phyloP scores from a whole-genome alignment of 306 rosid species.

The Corylus americana region DNA sequence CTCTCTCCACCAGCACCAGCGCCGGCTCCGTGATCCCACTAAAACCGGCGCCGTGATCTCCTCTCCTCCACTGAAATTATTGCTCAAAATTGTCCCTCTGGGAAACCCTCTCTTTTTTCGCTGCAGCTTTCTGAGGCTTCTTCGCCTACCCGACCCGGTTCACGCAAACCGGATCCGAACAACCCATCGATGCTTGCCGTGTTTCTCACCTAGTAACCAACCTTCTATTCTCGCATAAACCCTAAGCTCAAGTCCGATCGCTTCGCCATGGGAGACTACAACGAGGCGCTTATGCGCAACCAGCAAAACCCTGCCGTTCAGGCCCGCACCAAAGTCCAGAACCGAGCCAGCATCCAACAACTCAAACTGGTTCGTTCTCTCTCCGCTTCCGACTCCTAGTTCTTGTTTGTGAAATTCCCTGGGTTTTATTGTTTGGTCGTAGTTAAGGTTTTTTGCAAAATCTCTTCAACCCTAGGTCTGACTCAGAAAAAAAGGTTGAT shows the following conservation, averaged over 20 bases:
- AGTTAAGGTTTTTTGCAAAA: constrained; percentile 27
- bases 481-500: background rate
- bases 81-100: background rate
- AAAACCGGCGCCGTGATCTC: too few species aligned
- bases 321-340: too few species aligned
- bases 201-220: constrained; percentile 14
- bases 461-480: background rate
- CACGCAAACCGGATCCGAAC: constrained; percentile 28
- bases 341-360: too few species aligned
- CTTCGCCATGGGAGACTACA: constrained; percentile 36
- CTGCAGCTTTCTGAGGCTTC: constrained; percentile 23
- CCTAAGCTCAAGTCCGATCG: constrained; percentile 17
- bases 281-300: too few species aligned
- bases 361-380: too few species aligned
- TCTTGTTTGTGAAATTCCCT: too few species aligned
- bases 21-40: too few species aligned
- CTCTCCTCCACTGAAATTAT: too few species aligned
- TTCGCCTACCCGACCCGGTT: constrained; percentile 17
- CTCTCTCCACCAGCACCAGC: too few species aligned
- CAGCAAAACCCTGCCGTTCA: too few species aligned
- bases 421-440: too few species aligned
- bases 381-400: too few species aligned
- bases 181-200: constrained; percentile 6
- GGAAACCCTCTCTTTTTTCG: background rate
- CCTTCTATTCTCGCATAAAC: background rate